Evolutionary conservation across 2,329 filamentous ascomycete genomes (phyloP).

Genomic region (Aaosphaeria arxii): DNA sequence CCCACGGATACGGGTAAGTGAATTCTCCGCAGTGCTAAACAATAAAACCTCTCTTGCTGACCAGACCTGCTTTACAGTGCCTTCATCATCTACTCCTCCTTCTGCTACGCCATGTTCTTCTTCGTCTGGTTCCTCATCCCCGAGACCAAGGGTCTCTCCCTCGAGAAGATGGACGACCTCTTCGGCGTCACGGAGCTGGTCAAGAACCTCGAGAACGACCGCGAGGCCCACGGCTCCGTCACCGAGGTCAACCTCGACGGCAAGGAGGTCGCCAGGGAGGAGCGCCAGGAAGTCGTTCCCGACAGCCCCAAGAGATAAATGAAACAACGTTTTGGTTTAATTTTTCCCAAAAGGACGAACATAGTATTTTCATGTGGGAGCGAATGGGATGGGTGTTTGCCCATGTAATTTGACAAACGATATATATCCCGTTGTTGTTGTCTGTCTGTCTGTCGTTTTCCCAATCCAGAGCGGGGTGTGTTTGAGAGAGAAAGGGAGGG

Average conservation of each 20-base stretch:
- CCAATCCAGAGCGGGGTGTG: no score
- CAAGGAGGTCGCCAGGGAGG: slow-evolving; percentile 22
- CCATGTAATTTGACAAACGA: no score
- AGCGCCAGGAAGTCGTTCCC: slow-evolving; percentile 21
- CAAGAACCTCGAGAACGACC: slow-evolving; percentile 28
- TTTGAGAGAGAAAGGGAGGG: no score
- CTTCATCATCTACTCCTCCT: slow-evolving; percentile 67
- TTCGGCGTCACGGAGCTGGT: slow-evolving; percentile 58
- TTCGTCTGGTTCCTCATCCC: slow-evolving; percentile 69
- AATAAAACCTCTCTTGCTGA: slow-evolving; percentile 12
- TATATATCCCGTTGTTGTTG: no score
- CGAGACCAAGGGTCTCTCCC: slow-evolving; percentile 64
- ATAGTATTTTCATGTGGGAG: no score
- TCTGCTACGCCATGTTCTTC: slow-evolving; percentile 63
- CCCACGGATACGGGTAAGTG: slow-evolving; percentile 47
- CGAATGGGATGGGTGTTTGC: no score
- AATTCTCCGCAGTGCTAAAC: not conserved
- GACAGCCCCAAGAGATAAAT: not conserved
- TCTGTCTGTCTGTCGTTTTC: no score
- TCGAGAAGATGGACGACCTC: slow-evolving; percentile 66
- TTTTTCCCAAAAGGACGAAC: no score
- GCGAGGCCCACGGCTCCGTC: slow-evolving; percentile 17
- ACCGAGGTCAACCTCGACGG: slow-evolving; percentile 27
- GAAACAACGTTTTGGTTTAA: no score
- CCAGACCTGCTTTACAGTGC: slow-evolving; percentile 52